phyloP scores from a whole-genome alignment of 192 early-diverging fungal species.

The Linnemannia exigua region DNA sequence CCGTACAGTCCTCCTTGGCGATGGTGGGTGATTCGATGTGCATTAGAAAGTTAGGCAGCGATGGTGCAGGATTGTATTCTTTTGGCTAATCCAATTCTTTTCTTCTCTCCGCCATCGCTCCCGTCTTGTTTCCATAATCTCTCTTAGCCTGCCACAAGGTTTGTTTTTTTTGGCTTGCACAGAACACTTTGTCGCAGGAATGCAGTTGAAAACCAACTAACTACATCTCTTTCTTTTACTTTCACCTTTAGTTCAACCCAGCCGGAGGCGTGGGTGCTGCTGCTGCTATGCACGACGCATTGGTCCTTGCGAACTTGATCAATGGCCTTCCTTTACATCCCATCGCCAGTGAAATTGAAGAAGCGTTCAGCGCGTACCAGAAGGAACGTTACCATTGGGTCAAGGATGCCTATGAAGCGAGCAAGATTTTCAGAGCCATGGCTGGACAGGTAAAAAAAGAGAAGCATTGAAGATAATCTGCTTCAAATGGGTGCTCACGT shows the following conservation, averaged over 20 bases:
- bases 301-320: slow-evolving; percentile 24
- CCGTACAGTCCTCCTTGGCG: slow-evolving; percentile 21
- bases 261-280: not conserved
- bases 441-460: slow-evolving; percentile 5
- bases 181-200: not conserved
- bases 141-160: not conserved
- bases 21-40: slow-evolving; percentile 11
- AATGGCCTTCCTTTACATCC: not conserved
- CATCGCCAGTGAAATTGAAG: not conserved
- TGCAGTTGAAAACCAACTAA: no score
- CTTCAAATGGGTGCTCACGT: no score
- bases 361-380: slow-evolving; percentile 20
- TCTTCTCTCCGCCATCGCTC: no score
- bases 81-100: no score
- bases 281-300: slow-evolving; percentile 32
- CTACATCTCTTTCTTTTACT: not conserved
- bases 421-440: not conserved
- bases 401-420: not conserved
- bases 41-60: not conserved
- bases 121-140: not conserved
- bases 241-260: not conserved
- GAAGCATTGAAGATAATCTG: no score
- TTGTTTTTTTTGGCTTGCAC: no score
- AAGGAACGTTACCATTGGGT: slow-evolving; percentile 2
- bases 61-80: no score